Percentiles rank a stretch among this genome's conserved stretches.
These are phyloP conservation scores for Sarcocystis neurona DNA, from an alignment of 169 alveolate species.

Conservation along the genomic window DNA sequence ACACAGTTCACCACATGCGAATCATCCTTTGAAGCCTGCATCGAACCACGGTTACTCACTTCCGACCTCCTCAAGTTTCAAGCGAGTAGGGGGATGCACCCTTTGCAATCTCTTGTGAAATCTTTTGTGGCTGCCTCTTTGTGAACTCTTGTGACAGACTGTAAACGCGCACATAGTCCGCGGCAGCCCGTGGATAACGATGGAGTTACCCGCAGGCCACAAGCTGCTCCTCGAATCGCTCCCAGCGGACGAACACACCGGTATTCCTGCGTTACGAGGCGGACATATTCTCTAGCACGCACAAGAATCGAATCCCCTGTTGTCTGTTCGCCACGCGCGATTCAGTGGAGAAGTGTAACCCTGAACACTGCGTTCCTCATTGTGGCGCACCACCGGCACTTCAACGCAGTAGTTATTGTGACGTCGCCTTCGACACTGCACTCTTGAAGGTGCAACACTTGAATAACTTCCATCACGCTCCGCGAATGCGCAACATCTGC, in stretches of 20 bases:
- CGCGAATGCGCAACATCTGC: not conserved
- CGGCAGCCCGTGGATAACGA: conserved; percentile 37
- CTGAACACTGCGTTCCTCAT: too few relatives aligned
- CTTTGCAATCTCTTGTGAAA: not conserved
- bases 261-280: too few relatives aligned
- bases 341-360: not conserved
- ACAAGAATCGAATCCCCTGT: too few relatives aligned
- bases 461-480: not conserved
- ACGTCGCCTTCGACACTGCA: not conserved
- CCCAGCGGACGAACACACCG: conserved; percentile 19
- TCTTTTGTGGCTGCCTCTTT: not conserved
- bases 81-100: not conserved
- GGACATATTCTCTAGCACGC: too few relatives aligned
- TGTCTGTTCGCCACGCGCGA: not conserved
- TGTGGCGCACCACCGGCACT: too few relatives aligned
- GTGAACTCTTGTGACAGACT: not conserved
- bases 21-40: not conserved
- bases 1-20: too few relatives aligned
- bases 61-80: not conserved
- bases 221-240: conserved; percentile 37
- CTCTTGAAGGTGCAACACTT: not conserved
- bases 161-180: conserved; percentile 38
- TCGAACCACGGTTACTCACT: not conserved
- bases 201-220: conserved; percentile 47
- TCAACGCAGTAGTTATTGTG: not conserved